phyloP scores from a whole-genome alignment of 306 rosid genomes.

The Vigna mungo region DNA sequence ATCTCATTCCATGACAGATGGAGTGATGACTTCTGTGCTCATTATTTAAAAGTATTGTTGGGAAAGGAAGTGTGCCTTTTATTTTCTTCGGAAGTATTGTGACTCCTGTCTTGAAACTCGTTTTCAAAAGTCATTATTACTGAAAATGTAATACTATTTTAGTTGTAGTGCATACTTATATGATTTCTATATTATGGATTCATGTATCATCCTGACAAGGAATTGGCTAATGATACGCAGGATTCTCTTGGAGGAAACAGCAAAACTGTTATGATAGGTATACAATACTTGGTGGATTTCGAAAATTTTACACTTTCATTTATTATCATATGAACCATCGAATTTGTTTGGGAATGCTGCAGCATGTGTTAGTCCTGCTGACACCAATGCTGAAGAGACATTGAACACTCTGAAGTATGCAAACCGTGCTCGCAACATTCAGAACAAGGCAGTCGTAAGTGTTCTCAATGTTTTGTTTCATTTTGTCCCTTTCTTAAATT shows the following conservation, averaged over 20 bases:
- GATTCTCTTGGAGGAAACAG: constrained; percentile 99
- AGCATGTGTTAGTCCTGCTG: constrained; percentile 99
- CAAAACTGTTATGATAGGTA: constrained; percentile 99
- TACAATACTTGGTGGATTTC: constrained; percentile 33
- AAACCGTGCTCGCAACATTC: constrained; percentile 97
- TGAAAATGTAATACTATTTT: constrained; percentile 19
- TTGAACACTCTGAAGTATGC: constrained; percentile 97
- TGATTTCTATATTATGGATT: constrained; percentile 10
- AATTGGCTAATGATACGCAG: constrained; percentile 54
- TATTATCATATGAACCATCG: neutral
- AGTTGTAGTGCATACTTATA: neutral
- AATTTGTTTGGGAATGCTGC: constrained; percentile 37
- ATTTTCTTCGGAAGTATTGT: constrained; percentile 9
- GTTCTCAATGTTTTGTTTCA: constrained; percentile 19
- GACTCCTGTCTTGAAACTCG: constrained; percentile 20
- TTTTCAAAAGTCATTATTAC: neutral
- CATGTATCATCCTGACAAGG: constrained; percentile 33
- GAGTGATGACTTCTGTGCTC: constrained; percentile 7
- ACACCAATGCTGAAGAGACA: constrained; percentile 96
- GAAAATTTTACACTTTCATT: constrained; percentile 5
- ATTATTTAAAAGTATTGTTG: neutral
- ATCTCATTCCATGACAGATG: constrained; percentile 1
- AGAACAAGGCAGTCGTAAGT: constrained; percentile 95
- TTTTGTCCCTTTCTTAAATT: neutral
- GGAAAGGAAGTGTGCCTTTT: neutral